Conservation (phyloP, 2,329 filamentous ascomycete species). For the Colletotrichum lini region DNA sequence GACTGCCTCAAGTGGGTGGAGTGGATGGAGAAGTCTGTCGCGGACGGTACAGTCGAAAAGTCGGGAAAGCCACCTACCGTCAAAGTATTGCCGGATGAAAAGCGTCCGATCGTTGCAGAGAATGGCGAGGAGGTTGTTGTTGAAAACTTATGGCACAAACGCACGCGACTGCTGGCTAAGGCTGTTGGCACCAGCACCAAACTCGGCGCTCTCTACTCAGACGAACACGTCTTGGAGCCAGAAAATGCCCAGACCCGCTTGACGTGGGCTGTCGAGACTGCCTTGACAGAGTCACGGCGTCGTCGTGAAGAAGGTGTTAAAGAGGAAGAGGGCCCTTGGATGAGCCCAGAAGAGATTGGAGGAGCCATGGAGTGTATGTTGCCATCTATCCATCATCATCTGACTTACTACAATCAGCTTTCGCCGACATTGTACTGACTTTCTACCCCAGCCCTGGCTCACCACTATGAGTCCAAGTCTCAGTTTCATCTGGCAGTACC, state of each 20-base stretch:
- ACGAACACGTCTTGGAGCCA: constrained; percentile 80
- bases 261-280: constrained; percentile 85
- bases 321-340: constrained; percentile 79
- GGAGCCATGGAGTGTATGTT: constrained; percentile 76
- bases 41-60: constrained; percentile 62
- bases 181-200: constrained; percentile 85
- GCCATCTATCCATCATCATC: not conserved
- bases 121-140: constrained; percentile 48
- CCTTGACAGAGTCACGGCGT: constrained; percentile 80
- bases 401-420: not conserved
- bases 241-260: constrained; percentile 83
- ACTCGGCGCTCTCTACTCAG: constrained; percentile 85
- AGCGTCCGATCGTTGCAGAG: constrained; percentile 40
- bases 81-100: constrained; percentile 8
- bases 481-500: constrained; percentile 87
- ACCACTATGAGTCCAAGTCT: constrained; percentile 80
- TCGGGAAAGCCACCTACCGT: constrained; percentile 52
- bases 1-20: constrained; percentile 78
- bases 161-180: constrained; percentile 80
- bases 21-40: constrained; percentile 65
- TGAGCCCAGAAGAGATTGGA: constrained; percentile 80
- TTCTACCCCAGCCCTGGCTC: constrained; percentile 73
- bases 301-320: constrained; percentile 78
- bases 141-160: constrained; percentile 69
- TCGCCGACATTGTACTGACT: constrained; percentile 46